These are phyloP conservation scores for Soucietia sequanensis DNA, from an alignment of 805 yeast genomes.

Conservation along the genomic window DNA sequence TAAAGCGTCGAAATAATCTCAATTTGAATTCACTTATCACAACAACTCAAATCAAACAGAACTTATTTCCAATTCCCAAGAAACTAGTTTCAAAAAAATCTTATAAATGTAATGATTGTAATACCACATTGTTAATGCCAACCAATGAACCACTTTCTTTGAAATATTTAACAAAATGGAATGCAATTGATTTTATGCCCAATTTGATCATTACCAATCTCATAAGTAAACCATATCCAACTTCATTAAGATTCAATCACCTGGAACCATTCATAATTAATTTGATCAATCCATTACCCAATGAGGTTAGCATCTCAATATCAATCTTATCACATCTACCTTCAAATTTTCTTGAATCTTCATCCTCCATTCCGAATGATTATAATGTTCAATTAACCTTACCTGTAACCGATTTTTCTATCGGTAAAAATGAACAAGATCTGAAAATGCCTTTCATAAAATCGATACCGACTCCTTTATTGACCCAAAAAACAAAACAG, in stretches of 20 bases:
- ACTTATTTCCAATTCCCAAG: slow-evolving; percentile 22
- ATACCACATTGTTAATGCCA: slow-evolving; percentile 24
- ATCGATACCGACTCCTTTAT: slow-evolving; percentile 32
- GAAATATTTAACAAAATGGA: slow-evolving; percentile 28
- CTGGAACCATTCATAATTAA: slow-evolving; percentile 22
- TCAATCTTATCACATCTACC: slow-evolving; percentile 23
- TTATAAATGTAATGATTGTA: slow-evolving; percentile 28
- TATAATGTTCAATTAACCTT: slow-evolving; percentile 14
- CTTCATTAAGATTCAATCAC: slow-evolving; percentile 8
- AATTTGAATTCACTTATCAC: too few relatives aligned
- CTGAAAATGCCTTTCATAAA: slow-evolving; percentile 22
- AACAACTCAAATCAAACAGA: slow-evolving; percentile 3
- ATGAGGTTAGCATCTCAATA: slow-evolving; percentile 17
- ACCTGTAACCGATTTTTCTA: slow-evolving; percentile 22
- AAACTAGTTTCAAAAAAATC: slow-evolving; percentile 24
- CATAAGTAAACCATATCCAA: slow-evolving; percentile 6
- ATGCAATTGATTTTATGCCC: slow-evolving; percentile 37
- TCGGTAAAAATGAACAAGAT: slow-evolving; percentile 17
- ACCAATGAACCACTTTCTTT: slow-evolving; percentile 23
- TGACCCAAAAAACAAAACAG: slow-evolving; percentile 26
- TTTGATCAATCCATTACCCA: slow-evolving; percentile 30
- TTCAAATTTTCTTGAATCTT: slow-evolving; percentile 7
- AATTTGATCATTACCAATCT: slow-evolving; percentile 18
- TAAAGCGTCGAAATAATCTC: too few relatives aligned
- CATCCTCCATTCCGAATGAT: slow-evolving; percentile 4